Base-by-base conservation (phyloP, 306 rosid genomes). In the Trifolium pratense region DNA sequence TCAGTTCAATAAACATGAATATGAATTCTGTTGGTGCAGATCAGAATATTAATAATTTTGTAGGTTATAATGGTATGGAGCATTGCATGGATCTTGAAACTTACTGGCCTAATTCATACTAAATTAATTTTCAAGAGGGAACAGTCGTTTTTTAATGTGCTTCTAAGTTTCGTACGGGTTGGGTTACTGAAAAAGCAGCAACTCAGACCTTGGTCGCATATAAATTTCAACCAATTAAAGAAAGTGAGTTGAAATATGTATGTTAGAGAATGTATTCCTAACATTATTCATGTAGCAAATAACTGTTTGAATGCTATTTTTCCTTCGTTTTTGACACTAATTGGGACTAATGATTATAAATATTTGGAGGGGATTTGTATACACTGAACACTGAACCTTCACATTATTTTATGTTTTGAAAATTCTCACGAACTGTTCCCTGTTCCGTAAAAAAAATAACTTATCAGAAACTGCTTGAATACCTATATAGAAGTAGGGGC, bases 61-160 rank as follows among this genome's bases (percentile, higher is more conserved):
- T 25, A 56, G 34, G 32, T 55, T 20, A 55, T 55, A 3, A 3
- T 55, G 60, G 32, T 20, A 12, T 56, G 62, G 62, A 56, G 10
- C 34, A 21, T 23, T 56, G 62, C 62, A 56, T 13, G 1, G 34
- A 25, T 56, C 62, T 56, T 12, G 62, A 56, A 3, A 56, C 34
- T 23, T 56, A 56, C 36, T 56, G 62, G 62, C 34, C 62, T 56
- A 18, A 6, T 56, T 21, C 62, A 36, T 56, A 56, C 34, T 56
- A 5, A 56, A 56, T 23, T 56, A 2, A 56, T 21, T 23, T 20
- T 55, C 32, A 11, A 3, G 14, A 55, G 8, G n/a, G 11, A 0
- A 52, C 7, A 5, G 13, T 1, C 5, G 3, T 16, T 49, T 52
- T 52, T 3, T 8, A 3, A 17, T 17, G 13, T 52, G 6, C 12